Percentiles rank a stretch among this genome's conserved stretches.
phyloP scores from a whole-genome alignment of 2,329 filamentous ascomycete species.

The Penicillium sp. region DNA sequence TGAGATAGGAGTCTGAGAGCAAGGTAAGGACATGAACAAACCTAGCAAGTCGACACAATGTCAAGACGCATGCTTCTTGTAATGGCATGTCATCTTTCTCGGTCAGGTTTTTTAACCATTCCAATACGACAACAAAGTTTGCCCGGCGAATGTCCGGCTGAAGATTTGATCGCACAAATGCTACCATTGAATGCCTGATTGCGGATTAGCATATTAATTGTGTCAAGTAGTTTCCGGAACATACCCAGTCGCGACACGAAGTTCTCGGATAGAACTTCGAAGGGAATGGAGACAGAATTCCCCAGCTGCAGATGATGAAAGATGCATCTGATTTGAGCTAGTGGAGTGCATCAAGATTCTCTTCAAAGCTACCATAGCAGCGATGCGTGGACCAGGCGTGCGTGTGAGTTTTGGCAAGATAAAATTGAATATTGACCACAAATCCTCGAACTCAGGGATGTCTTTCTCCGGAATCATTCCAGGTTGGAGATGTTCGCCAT shows the following conservation, averaged over 20 bases:
- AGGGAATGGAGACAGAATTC: conserved; percentile 81
- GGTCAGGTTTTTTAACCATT: conserved; percentile 69
- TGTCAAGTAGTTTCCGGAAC: not conserved
- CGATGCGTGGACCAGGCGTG: conserved; percentile 62
- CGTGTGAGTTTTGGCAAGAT: conserved; percentile 42
- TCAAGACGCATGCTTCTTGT: conserved; percentile 80
- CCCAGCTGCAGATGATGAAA: conserved; percentile 67
- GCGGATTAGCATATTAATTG: conserved; percentile 6
- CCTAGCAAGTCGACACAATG: conserved; percentile 80
- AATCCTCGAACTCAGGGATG: conserved; percentile 27
- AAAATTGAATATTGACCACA: conserved; percentile 46
- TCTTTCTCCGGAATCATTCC: conserved; percentile 14
- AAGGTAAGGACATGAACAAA: conserved; percentile 35
- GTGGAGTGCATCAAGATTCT: conserved; percentile 67
- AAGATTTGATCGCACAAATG: conserved; percentile 59
- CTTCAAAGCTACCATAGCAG: conserved; percentile 69
- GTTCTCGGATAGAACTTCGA: conserved; percentile 78
- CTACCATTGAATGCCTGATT: conserved; percentile 59
- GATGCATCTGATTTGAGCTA: conserved; percentile 59
- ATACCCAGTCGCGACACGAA: conserved; percentile 75
- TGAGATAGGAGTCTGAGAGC: not conserved
- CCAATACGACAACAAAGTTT: conserved; percentile 69
- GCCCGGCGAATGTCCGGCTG: conserved; percentile 51
- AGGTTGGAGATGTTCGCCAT: conserved; percentile 27
- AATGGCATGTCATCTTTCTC: conserved; percentile 65